Base-by-base conservation (phyloP, 1,139 yeast species). In the Pichia sp. region DNA sequence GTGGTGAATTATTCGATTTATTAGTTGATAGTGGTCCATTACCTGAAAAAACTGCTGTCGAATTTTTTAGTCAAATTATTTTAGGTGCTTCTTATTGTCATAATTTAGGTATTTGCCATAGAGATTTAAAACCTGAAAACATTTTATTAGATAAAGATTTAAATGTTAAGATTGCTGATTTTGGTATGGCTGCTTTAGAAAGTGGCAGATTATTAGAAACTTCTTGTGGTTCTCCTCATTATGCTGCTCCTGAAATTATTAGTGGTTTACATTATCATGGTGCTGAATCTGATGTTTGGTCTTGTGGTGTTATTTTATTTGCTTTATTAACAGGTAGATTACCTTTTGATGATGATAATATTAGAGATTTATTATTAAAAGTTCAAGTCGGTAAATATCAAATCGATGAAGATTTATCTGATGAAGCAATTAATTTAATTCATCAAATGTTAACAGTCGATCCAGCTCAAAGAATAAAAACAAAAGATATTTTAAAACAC, bases 181-280 rank as follows among this genome's bases (percentile, higher is more conserved):
- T 92, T 63, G 99, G 99, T 35, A 94, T 92, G 98, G 98, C 99
- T n/a, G 98, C 98, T 2, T 70, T 92, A 40, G 98, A 92, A 64
- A 82, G 95, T 35, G 77, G 79, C 47, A 78, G 85, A 57, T 68
- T 92, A 60, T 71, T 94, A 47, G 97, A 92, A 63, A 92, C 98
- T 1, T 83, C 95, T 30, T 92, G 99, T 67, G 99, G 99, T 1
- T 87, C 97, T 24, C 98, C 98, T 24, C 98, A 94, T 65, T 92
- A 92, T 66, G 98, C 98, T 1, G 87, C 96, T 12, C 98, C 98
- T 0, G 98, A 92, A 64, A 92, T 92, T 54, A 97, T 92, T 4
- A 87, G 96, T 10, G 98, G 98, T 39, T 78, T 83, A 53, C 86
- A 80, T 50, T 92, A 92, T 63, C 97, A 92, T 61, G 98, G 98